A percentile compares a stretch with the other conserved stretches of the same genome.
phyloP scores from a whole-genome alignment of 148 eudicot species.

The Fagopyrum homotropicum region DNA sequence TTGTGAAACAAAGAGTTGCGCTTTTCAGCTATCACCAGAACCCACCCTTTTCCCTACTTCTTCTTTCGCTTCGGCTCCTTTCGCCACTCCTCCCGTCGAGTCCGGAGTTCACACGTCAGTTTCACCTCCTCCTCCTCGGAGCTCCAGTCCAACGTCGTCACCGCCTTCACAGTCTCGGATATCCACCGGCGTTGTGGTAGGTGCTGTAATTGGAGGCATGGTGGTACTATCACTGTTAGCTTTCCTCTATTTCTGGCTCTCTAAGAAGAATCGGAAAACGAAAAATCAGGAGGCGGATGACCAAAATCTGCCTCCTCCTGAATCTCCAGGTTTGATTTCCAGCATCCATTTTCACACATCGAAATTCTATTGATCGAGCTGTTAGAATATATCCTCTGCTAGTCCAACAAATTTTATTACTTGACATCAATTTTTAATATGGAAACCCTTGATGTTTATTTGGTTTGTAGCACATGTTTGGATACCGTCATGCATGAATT shows the following conservation, averaged over 20 bases:
- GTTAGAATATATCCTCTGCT: too few relatives aligned
- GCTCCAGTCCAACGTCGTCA: not conserved
- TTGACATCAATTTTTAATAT: too few relatives aligned
- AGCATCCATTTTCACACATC: not conserved
- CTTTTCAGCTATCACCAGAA: not conserved
- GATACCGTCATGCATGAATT: too few relatives aligned
- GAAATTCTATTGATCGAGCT: not conserved
- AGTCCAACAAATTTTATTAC: too few relatives aligned
- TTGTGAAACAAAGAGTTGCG: not conserved
- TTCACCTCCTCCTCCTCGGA: slow-evolving; percentile 14
- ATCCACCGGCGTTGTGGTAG: slow-evolving; percentile 58
- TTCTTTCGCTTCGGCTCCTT: not conserved
- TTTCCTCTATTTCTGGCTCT: slow-evolving; percentile 44
- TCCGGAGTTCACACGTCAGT: slow-evolving; percentile 8
- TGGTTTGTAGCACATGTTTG: too few relatives aligned
- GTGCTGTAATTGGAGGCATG: slow-evolving; percentile 60
- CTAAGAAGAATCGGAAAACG: slow-evolving; percentile 45
- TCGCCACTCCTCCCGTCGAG: slow-evolving; percentile 19
- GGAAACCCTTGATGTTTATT: too few relatives aligned
- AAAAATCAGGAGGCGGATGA: slow-evolving; percentile 24
- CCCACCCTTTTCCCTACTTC: not conserved
- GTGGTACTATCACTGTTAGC: slow-evolving; percentile 32
- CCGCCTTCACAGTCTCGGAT: slow-evolving; percentile 21
- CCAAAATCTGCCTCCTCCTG: slow-evolving; percentile 35
- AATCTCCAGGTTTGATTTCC: slow-evolving; percentile 31